Conservation (phyloP, 1,139 yeast species). For the Suhomyces wounanorum region DNA sequence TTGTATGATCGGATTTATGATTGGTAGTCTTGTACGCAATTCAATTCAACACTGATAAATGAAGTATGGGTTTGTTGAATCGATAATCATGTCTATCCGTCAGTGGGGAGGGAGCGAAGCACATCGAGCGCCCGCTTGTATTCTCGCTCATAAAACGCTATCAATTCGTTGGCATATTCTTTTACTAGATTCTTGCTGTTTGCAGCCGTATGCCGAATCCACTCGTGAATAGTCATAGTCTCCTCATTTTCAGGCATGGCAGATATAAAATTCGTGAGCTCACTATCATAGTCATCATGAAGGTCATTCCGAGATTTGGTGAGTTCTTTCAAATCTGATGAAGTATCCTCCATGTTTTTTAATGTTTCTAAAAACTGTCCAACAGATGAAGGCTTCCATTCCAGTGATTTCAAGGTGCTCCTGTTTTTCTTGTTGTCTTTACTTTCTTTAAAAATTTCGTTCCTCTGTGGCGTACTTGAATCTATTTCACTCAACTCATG, state of each 20-base stretch:
- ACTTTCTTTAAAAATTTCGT: slow-evolving; percentile 3
- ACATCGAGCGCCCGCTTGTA: slow-evolving; percentile 42
- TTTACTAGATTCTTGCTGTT: slow-evolving; percentile 38
- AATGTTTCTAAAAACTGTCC: slow-evolving; percentile 34
- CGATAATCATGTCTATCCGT: slow-evolving; percentile 8
- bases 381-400: slow-evolving; percentile 19
- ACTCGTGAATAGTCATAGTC: slow-evolving; percentile 66
- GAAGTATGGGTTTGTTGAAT: no score
- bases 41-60: no score
- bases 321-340: slow-evolving; percentile 19
- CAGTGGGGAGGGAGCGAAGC: slow-evolving; percentile 30
- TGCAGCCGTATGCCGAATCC: slow-evolving; percentile 59
- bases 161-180: slow-evolving; percentile 49
- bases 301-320: slow-evolving; percentile 29
- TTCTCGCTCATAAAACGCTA: slow-evolving; percentile 44
- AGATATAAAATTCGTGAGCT: slow-evolving; percentile 60
- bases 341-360: slow-evolving; percentile 41
- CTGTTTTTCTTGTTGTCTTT: slow-evolving; percentile 17
- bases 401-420: slow-evolving; percentile 7
- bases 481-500: slow-evolving; percentile 16
- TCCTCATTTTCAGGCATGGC: slow-evolving; percentile 72
- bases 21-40: no score
- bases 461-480: slow-evolving; percentile 24
- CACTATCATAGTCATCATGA: slow-evolving; percentile 63
- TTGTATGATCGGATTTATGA: no score